Percentiles rank a stretch among this genome's conserved stretches.
Evolutionary conservation across 129 eudicot genomes (phyloP).

Genomic region (Flaveria robusta): DNA sequence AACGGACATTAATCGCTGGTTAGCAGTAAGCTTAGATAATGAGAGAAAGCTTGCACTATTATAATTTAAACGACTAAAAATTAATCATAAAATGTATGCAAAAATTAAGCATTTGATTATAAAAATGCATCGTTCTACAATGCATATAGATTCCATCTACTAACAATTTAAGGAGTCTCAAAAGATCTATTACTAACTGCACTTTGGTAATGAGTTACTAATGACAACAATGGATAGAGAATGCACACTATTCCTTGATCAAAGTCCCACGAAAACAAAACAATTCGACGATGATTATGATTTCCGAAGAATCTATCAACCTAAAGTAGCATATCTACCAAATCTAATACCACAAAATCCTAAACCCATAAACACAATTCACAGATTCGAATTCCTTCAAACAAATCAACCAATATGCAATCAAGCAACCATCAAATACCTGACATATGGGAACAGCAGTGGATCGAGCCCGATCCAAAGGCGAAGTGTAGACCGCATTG

Average conservation of each 20-base stretch:
- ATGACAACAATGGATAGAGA: background rate
- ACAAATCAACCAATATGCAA: background rate
- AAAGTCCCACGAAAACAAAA: background rate
- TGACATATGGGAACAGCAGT: constrained; percentile 85
- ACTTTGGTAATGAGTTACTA: background rate
- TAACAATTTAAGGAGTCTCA: too few relatives aligned
- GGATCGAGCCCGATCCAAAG: constrained; percentile 87
- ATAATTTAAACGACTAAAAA: background rate
- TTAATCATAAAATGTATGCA: background rate
- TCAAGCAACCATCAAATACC: constrained; percentile 38
- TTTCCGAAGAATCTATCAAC: background rate
- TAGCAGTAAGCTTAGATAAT: too few relatives aligned
- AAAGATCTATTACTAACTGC: background rate
- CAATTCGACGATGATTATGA: background rate
- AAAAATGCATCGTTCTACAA: background rate
- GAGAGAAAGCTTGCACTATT: background rate
- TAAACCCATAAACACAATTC: background rate
- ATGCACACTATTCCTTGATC: background rate
- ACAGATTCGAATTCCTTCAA: background rate
- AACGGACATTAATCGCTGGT: background rate
- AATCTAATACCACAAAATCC: background rate
- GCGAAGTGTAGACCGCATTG: constrained; percentile 80
- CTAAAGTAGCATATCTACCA: background rate
- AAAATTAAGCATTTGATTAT: background rate
- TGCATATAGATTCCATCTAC: too few relatives aligned